Base-by-base conservation (phyloP, 1,139 yeast genomes). In the Nakaseomyces delphensis region DNA sequence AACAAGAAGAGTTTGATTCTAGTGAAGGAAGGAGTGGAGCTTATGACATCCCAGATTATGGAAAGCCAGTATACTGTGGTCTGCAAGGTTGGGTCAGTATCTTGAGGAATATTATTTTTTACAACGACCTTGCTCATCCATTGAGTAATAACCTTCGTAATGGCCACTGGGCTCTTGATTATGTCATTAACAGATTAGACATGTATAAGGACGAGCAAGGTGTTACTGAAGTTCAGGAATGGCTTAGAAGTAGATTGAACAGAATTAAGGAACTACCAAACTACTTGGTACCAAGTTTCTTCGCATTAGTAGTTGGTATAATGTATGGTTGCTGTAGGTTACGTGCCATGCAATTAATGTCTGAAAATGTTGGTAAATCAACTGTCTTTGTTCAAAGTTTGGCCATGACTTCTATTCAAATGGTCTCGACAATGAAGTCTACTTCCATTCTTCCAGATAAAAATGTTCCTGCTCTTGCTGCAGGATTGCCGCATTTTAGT, bases 401-500 rank as follows among this genome's bases (percentile, higher is more conserved):
- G 52, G 84, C 94, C 0, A 64, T 91, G 62, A 79, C 89, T 1
- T 84, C 95, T 0, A 70, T 87, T 39, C 97, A 91, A 65, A 83
- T 91, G 95, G 74, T 82, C 38, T 95, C 95, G 0, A 60, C 52
- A 32, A 76, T 83, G 74, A 74, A 78, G 38, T 77, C 79, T 36
- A 84, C 96, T 0, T 84, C 96, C 0, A 69, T 91, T 44, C 67
- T 70, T 24, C 94, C 97, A 0, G 68, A 67, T 40, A 68, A 70
- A 23, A 67, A 70, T 48, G 74, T 78, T 11, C 83, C 95, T 2
- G 76, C 86, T 38, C 70, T 91, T 74, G 96, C 97, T 13, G 98
- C 98, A 1, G 98, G 97, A 0, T 71, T 91, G 47, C 98, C 98
- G 2, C 96, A 89, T 65, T 91, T 91, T 63, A 79, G 93, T 57